Percentiles rank a stretch among this genome's conserved stretches.
phyloP scores from a whole-genome alignment of 1,139 yeast species.

The Pneumocystis canis region DNA sequence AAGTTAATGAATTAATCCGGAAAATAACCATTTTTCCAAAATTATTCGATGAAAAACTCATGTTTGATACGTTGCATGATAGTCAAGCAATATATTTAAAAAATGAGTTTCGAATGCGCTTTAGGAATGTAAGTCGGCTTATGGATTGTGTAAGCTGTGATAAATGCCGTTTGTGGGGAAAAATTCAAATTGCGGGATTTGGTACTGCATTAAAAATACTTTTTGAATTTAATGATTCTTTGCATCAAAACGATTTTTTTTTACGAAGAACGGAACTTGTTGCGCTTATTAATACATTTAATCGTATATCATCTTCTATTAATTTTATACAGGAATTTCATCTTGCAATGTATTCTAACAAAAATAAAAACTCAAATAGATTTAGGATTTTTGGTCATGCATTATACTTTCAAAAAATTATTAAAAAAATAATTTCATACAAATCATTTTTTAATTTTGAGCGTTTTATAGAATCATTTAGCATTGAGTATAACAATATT shows the following conservation, averaged over 20 bases:
- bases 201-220: conserved; percentile 87
- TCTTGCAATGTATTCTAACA: neutral
- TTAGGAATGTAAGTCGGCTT: conserved; percentile 74
- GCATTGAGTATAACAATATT: neutral
- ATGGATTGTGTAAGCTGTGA: conserved; percentile 99
- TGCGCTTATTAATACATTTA: conserved; percentile 82
- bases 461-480: neutral
- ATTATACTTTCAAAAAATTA: neutral
- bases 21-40: conserved; percentile 32
- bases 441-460: neutral
- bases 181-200: conserved; percentile 89
- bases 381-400: neutral
- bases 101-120: conserved; percentile 70
- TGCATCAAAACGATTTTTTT: neutral
- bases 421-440: neutral
- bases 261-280: conserved; percentile 69
- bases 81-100: conserved; percentile 30
- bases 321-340: conserved; percentile 54
- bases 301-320: conserved; percentile 73
- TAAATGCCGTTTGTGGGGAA: conserved; percentile 95
- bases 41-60: conserved; percentile 41
- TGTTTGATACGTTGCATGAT: conserved; percentile 24
- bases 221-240: conserved; percentile 51
- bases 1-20: conserved; percentile 15
- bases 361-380: neutral